A percentile compares a stretch with the other conserved stretches of the same genome.
phyloP scores from a whole-genome alignment of 768 basidiomycete species.

The Leccinum disarticulatum region DNA sequence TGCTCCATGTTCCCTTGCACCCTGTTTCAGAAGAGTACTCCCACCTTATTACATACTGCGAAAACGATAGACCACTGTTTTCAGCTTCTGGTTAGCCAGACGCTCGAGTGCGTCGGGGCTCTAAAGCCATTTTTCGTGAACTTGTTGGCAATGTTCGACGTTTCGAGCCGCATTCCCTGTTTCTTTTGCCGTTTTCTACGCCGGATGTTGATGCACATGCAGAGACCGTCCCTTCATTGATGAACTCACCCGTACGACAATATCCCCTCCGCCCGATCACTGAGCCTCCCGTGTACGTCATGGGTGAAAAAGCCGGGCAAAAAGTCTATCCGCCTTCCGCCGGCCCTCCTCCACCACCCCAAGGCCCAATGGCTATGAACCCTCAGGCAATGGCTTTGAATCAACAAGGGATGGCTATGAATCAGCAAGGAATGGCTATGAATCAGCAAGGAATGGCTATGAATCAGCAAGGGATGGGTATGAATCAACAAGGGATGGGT shows the following conservation, averaged over 20 bases:
- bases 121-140: not conserved
- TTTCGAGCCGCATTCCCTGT: not conserved
- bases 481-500: constrained; percentile 26
- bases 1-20: not conserved
- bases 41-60: constrained; percentile 8
- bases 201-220: constrained; percentile 11
- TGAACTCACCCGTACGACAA: constrained; percentile 60
- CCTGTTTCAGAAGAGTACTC: constrained; percentile 21
- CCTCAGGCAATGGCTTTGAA: constrained; percentile 26
- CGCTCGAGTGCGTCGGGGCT: not conserved
- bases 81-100: not conserved
- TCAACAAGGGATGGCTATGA: constrained; percentile 25
- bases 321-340: constrained; percentile 48
- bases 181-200: constrained; percentile 11
- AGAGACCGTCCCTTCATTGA: constrained; percentile 61
- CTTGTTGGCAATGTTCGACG: not conserved
- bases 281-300: constrained; percentile 67
- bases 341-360: constrained; percentile 34
- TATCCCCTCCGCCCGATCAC: constrained; percentile 70
- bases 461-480: constrained; percentile 23
- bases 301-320: constrained; percentile 72
- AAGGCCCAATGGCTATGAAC: constrained; percentile 27
- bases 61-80: not conserved
- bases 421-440: constrained; percentile 24
- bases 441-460: constrained; percentile 24